Evolutionary conservation across 192 early-diverging fungal genomes (phyloP), one percentile per base, ranked within the genome.

Genomic region (Coemansia sp.): DNA sequence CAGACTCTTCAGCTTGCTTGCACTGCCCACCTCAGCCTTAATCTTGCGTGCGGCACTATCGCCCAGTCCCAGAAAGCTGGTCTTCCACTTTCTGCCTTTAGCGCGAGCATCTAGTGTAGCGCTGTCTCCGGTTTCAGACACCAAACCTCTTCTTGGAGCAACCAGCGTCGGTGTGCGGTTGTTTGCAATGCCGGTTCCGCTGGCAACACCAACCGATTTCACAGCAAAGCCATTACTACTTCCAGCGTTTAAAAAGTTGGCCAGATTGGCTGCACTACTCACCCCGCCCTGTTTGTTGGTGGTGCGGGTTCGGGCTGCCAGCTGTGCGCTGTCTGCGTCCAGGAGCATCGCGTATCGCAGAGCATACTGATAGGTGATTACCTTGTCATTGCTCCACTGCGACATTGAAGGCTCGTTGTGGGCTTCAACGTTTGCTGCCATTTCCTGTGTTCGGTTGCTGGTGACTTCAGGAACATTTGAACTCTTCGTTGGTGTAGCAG

Each of bases 101-200:
- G 37, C 49, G 6, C 49, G 39, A 21, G 37, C 19, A 12, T 36
- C 57, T 37, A 32, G 55, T 41, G 56, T 64, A n/a, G 60, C 63
- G 13, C 47, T 32, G 21, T 47, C 18, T 39, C 42, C n/a, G 22
- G 43, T 51, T 39, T 62, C 41, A 8, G 47, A 41, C 1, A 12
- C 57, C n/a, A 37, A 41, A 36, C n/a, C 46, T 54, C 65, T 51
- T 13, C 54, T 41, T 6, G 64, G 65, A 5, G 63, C 41, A n/a
- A 82, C 59, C 21, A 82, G 63, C 8, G 80, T 77, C 11, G 80
- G 80, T 11, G 80, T 82, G 68, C 80, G 80, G 68, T 82, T 82
- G 67, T 69, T 82, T 41, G 62, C 51, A 62, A 74, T 82, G 49
- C 72, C 55, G 0, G 76, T 64, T 9, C 80, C 80, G 21, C 75